Conservation (phyloP, 1,284 basidiomycete species). For the Wolfiporia cocos region DNA sequence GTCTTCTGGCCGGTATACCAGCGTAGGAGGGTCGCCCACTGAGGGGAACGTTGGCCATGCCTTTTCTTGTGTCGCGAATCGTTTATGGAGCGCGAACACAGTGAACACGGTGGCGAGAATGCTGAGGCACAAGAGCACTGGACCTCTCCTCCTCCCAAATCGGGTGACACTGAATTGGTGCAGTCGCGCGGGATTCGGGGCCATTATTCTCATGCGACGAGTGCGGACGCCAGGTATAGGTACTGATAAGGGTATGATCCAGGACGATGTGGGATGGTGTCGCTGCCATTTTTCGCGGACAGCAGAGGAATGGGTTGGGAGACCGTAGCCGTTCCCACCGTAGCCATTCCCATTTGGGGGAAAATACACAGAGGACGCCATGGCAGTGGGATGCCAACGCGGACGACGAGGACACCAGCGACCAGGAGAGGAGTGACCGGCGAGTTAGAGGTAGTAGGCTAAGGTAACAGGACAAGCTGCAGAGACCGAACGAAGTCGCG, state of each 20-base stretch:
- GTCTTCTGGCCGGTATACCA: constrained; percentile 74
- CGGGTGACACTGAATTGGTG: constrained; percentile 52
- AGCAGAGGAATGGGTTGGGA: constrained; percentile 56
- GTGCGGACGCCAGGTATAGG: constrained; percentile 52
- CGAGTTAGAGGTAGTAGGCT: constrained; percentile 13
- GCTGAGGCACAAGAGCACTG: constrained; percentile 40
- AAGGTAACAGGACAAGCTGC: constrained; percentile 1
- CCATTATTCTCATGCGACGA: constrained; percentile 46
- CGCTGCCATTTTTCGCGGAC: constrained; percentile 63
- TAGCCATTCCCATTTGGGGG: constrained; percentile 40
- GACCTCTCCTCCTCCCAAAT: constrained; percentile 52
- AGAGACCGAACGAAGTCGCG: not conserved
- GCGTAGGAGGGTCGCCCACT: constrained; percentile 59
- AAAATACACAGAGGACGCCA: constrained; percentile 46
- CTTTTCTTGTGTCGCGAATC: constrained; percentile 49
- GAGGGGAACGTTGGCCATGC: constrained; percentile 72
- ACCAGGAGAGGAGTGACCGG: constrained; percentile 8
- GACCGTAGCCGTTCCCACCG: constrained; percentile 40
- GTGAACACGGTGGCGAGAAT: constrained; percentile 44
- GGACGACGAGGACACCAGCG: constrained; percentile 7
- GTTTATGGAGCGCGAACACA: constrained; percentile 53
- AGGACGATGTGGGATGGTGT: constrained; percentile 40
- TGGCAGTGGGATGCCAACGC: constrained; percentile 18
- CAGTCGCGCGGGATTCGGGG: constrained; percentile 62
- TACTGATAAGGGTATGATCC: constrained; percentile 55